These are phyloP conservation scores for Cyclotella distinguenda DNA, from an alignment of 108 stramenopile genomes.

Conservation along the genomic window DNA sequence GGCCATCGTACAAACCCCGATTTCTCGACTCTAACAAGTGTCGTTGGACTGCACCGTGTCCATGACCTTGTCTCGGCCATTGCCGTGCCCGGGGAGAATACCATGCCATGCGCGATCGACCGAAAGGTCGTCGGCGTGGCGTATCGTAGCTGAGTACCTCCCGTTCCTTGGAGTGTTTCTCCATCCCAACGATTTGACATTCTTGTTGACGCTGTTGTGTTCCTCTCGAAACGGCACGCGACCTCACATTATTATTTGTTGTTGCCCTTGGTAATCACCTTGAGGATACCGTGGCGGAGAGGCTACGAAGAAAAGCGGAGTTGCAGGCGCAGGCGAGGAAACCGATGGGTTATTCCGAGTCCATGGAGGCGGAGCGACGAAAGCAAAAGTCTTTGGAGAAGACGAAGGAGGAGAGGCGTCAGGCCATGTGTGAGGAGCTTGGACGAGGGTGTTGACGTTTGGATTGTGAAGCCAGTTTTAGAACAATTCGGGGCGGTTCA, in stretches of 20 bases:
- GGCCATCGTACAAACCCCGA: constrained; percentile 18
- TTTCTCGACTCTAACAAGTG: constrained; percentile 63
- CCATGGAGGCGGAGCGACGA: constrained; percentile 58
- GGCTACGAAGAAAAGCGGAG: constrained; percentile 69
- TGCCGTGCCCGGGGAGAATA: constrained; percentile 45
- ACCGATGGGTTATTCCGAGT: constrained; percentile 58
- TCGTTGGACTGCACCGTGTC: constrained; percentile 28
- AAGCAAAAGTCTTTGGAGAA: constrained; percentile 71
- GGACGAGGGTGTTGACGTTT: constrained; percentile 74
- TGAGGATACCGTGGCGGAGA: constrained; percentile 59
- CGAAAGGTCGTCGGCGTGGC: constrained; percentile 37
- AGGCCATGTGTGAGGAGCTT: constrained; percentile 80
- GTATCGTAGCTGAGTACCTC: constrained; percentile 74
- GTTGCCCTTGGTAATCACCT: not conserved
- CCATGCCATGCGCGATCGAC: constrained; percentile 26
- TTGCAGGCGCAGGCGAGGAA: constrained; percentile 64
- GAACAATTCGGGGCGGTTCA: not conserved
- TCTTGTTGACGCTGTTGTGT: not conserved
- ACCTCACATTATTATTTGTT: not conserved
- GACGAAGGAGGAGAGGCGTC: constrained; percentile 67
- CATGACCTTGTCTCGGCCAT: constrained; percentile 31
- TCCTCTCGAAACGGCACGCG: constrained; percentile 5
- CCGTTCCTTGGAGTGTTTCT: constrained; percentile 54
- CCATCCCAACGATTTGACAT: constrained; percentile 83
- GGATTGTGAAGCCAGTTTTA: not conserved